Percentiles rank a stretch among this genome's conserved stretches.
Evolutionary conservation across 2,329 filamentous ascomycete genomes (phyloP).

Genomic region (Periconia macrospinosa): DNA sequence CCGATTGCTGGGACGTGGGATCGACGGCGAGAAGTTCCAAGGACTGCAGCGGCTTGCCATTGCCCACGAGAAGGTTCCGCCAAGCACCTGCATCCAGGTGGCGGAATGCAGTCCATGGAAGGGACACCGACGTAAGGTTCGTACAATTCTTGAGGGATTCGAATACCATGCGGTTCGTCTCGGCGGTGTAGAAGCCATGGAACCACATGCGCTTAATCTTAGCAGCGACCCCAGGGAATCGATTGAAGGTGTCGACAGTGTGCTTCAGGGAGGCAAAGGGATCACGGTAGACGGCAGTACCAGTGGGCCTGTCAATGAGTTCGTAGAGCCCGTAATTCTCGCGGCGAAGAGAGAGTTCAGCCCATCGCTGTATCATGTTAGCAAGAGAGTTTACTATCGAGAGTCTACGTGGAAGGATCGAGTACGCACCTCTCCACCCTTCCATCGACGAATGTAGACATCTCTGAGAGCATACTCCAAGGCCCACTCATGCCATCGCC

Average conservation of each 20-base stretch:
- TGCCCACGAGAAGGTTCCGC: slow-evolving; percentile 50
- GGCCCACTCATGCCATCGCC: slow-evolving; percentile 57
- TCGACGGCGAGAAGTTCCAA: slow-evolving; percentile 56
- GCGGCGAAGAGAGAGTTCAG: slow-evolving; percentile 49
- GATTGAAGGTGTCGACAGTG: slow-evolving; percentile 50
- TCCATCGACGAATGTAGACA: slow-evolving; percentile 56
- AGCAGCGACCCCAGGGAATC: slow-evolving; percentile 49
- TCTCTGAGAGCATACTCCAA: slow-evolving; percentile 54
- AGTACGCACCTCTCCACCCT: slow-evolving; percentile 46
- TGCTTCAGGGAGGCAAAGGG: slow-evolving; percentile 54
- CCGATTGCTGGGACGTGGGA: slow-evolving; percentile 50
- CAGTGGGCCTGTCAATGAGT: slow-evolving; percentile 49
- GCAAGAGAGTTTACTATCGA: neutral
- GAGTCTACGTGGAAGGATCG: neutral
- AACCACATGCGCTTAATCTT: slow-evolving; percentile 59
- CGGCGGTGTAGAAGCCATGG: slow-evolving; percentile 56
- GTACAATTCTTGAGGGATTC: slow-evolving; percentile 51
- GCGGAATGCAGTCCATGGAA: slow-evolving; percentile 57
- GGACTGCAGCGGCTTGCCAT: slow-evolving; percentile 50
- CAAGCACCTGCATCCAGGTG: slow-evolving; percentile 53
- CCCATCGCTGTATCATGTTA: slow-evolving; percentile 49
- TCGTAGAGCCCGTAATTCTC: slow-evolving; percentile 52
- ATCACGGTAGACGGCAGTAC: slow-evolving; percentile 55
- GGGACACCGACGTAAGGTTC: slow-evolving; percentile 51
- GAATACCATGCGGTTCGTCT: slow-evolving; percentile 55